Evolutionary conservation across 2,329 filamentous ascomycete species (phyloP).

Genomic region (Epichloe bromicola): DNA sequence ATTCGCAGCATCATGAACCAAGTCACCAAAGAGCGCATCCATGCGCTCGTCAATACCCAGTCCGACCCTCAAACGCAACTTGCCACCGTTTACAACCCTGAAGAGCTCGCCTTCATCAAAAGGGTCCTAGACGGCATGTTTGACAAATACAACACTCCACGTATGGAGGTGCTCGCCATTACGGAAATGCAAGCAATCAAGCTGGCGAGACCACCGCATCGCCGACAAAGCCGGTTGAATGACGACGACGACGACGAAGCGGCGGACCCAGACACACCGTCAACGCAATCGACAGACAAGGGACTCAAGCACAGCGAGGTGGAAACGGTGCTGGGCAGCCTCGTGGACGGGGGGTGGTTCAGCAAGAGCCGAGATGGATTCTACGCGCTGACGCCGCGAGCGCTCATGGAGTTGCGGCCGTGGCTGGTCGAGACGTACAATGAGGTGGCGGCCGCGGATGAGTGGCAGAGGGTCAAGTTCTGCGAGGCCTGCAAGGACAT

Average conservation of each 20-base stretch:
- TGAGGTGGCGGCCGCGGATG: constrained; percentile 46
- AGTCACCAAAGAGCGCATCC: constrained; percentile 50
- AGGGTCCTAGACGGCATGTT: constrained; percentile 85
- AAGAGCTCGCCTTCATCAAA: constrained; percentile 85
- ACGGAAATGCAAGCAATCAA: constrained; percentile 67
- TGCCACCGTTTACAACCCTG: constrained; percentile 64
- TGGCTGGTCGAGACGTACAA: constrained; percentile 91
- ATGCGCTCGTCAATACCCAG: constrained; percentile 76
- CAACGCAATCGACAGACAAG: constrained; percentile 21
- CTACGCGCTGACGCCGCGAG: constrained; percentile 64
- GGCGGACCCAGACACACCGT: constrained; percentile 18
- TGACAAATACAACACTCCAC: constrained; percentile 66
- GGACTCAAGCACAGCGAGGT: constrained; percentile 67
- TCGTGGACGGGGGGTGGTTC: constrained; percentile 76
- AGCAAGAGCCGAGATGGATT: constrained; percentile 58
- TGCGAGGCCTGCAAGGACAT: constrained; percentile 86
- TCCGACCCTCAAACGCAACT: constrained; percentile 78
- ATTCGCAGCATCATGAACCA: constrained; percentile 68
- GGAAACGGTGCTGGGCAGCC: constrained; percentile 52
- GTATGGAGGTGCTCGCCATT: constrained; percentile 75
- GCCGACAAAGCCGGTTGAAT: constrained; percentile 19
- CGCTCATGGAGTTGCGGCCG: constrained; percentile 68
- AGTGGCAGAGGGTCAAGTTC: constrained; percentile 66
- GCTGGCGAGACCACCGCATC: constrained; percentile 40
- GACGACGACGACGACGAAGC: constrained; percentile 21